Evolutionary conservation across 1,284 basidiomycete species (phyloP).

Genomic region (Melampsora allii-populina): DNA sequence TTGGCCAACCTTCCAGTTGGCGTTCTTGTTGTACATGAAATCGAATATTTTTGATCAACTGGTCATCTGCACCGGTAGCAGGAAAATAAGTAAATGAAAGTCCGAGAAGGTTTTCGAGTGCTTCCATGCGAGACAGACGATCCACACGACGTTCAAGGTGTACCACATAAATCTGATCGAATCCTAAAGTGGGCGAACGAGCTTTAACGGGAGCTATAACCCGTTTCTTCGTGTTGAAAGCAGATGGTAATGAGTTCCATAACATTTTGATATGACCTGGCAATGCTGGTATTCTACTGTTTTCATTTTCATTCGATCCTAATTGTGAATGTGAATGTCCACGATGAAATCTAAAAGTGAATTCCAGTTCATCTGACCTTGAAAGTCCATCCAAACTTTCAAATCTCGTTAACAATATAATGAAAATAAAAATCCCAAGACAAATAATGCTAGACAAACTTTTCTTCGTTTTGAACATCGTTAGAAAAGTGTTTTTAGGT

Average conservation of each 20-base stretch:
- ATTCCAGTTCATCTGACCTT: background rate
- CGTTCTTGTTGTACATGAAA: background rate
- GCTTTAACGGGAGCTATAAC: background rate
- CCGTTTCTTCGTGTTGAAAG: background rate
- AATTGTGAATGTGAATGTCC: background rate
- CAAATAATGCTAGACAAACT: background rate
- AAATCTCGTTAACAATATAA: background rate
- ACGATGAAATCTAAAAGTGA: background rate
- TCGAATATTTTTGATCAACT: background rate
- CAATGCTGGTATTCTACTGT: background rate
- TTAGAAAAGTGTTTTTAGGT: no score
- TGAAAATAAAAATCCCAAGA: background rate
- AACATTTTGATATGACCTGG: background rate
- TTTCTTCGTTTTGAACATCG: background rate
- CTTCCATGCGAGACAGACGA: background rate
- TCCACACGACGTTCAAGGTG: background rate
- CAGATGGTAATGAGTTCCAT: background rate
- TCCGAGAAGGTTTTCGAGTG: background rate
- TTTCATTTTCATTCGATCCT: background rate
- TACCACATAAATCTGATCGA: conserved; percentile 2
- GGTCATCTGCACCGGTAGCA: background rate
- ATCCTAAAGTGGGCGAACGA: conserved; percentile 4
- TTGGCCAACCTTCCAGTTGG: conserved; percentile 8
- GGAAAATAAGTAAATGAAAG: background rate
- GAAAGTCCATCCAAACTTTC: background rate